These are phyloP conservation scores for Penicillium sp. DNA, from an alignment of 2,329 filamentous ascomycete species.

Conservation along the genomic window DNA sequence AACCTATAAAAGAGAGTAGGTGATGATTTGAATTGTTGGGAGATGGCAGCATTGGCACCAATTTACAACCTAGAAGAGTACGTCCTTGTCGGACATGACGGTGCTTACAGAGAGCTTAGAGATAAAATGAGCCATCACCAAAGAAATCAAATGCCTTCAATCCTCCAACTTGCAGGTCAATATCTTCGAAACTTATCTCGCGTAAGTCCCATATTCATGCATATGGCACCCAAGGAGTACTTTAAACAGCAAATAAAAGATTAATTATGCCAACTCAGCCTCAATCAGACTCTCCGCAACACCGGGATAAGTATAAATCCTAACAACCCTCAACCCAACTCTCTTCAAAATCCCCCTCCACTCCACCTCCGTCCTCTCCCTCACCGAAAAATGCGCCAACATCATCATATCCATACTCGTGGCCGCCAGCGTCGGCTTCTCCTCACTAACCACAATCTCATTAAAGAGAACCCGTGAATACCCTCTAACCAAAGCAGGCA, in stretches of 20 bases:
- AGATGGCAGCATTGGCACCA: too few relatives aligned
- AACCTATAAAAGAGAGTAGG: too few relatives aligned
- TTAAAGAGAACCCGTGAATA: neutral
- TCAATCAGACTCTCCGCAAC: neutral
- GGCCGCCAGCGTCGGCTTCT: neutral
- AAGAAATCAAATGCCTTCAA: too few relatives aligned
- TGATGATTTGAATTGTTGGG: too few relatives aligned
- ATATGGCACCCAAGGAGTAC: too few relatives aligned
- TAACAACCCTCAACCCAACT: neutral
- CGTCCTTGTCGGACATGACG: too few relatives aligned
- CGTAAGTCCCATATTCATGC: too few relatives aligned
- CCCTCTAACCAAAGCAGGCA: neutral
- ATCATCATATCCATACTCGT: neutral
- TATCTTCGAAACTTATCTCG: too few relatives aligned
- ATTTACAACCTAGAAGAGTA: too few relatives aligned
- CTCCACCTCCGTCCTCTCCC: neutral
- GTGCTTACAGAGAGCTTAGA: too few relatives aligned
- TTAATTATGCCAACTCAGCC: neutral
- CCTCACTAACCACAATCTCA: slow-evolving; percentile 17
- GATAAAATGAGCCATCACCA: too few relatives aligned
- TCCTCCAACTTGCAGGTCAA: too few relatives aligned
- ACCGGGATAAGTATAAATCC: neutral
- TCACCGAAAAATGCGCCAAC: neutral
- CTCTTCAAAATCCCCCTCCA: neutral
- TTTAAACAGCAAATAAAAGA: neutral